Evolutionary conservation across 2,329 filamentous ascomycete species (phyloP).

Genomic region (Trichoderma koningii): DNA sequence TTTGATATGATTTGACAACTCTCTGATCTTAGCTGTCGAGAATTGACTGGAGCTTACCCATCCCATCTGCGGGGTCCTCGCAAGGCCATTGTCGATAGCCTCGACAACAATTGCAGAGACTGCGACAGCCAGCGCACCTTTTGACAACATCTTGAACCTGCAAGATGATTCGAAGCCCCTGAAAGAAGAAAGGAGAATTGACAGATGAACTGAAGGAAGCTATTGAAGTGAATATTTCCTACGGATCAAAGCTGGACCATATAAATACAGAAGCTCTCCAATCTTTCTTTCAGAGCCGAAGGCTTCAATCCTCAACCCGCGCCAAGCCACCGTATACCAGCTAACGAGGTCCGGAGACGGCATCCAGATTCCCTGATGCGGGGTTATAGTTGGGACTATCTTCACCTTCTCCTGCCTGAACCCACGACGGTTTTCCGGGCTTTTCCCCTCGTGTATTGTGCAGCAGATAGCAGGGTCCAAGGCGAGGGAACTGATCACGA

Average conservation of each 20-base stretch:
- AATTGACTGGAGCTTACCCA: slow-evolving; percentile 15
- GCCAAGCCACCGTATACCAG: slow-evolving; percentile 4
- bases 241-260: neutral
- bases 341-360: neutral
- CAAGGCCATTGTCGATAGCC: slow-evolving; percentile 26
- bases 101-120: slow-evolving; percentile 14
- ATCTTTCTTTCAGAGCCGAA: neutral
- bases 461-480: neutral
- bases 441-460: neutral
- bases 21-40: neutral
- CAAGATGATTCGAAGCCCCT: neutral
- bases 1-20: no score
- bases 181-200: neutral
- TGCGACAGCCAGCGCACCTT: slow-evolving; percentile 22
- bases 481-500: slow-evolving; percentile 2
- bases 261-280: slow-evolving; percentile 21
- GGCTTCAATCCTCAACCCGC: neutral
- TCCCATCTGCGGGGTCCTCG: slow-evolving; percentile 27
- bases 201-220: neutral
- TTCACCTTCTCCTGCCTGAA: neutral
- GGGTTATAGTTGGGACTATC: slow-evolving; percentile 4
- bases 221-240: neutral
- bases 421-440: slow-evolving; percentile 6
- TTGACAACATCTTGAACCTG: slow-evolving; percentile 16
- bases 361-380: slow-evolving; percentile 16